Evolutionary conservation across 169 alveolate species (phyloP).

Genomic region (Plasmodium chabaudi): DNA sequence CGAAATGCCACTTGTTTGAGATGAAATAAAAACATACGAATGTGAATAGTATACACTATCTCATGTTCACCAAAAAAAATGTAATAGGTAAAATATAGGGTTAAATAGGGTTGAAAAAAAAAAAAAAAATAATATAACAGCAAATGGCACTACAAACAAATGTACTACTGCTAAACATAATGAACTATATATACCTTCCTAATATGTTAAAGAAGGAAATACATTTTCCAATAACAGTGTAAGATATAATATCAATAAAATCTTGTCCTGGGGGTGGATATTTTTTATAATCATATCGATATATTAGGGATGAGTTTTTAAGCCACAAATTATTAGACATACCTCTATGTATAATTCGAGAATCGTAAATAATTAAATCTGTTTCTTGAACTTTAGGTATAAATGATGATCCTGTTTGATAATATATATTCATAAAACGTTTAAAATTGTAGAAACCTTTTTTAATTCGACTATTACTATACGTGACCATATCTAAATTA

Average conservation of each 20-base stretch:
- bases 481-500: too few species aligned
- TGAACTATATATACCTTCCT: conserved; percentile 13
- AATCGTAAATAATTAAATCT: conserved; percentile 63
- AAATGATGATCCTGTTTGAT: conserved; percentile 65
- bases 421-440: conserved; percentile 39
- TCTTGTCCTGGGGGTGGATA: conserved; percentile 76
- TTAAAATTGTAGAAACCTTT: conserved; percentile 19
- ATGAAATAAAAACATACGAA: too few species aligned
- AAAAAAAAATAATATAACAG: too few species aligned
- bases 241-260: conserved; percentile 55
- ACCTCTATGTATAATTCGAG: conserved; percentile 63
- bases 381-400: conserved; percentile 45
- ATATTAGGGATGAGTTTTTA: conserved; percentile 56
- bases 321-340: conserved; percentile 67
- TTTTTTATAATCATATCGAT: conserved; percentile 64
- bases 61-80: too few species aligned
- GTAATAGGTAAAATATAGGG: too few species aligned
- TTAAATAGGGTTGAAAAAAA: too few species aligned
- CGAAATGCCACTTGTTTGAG: too few species aligned
- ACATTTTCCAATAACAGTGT: conserved; percentile 60
- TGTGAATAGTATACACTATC: too few species aligned
- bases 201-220: conserved; percentile 52
- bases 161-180: too few species aligned
- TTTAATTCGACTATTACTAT: conserved; percentile 13
- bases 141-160: neutral